Percentiles rank a stretch among this genome's conserved stretches.
These are phyloP conservation scores for Hibiscus syriacus DNA, from an alignment of 345 rosid species.

Conservation along the genomic window DNA sequence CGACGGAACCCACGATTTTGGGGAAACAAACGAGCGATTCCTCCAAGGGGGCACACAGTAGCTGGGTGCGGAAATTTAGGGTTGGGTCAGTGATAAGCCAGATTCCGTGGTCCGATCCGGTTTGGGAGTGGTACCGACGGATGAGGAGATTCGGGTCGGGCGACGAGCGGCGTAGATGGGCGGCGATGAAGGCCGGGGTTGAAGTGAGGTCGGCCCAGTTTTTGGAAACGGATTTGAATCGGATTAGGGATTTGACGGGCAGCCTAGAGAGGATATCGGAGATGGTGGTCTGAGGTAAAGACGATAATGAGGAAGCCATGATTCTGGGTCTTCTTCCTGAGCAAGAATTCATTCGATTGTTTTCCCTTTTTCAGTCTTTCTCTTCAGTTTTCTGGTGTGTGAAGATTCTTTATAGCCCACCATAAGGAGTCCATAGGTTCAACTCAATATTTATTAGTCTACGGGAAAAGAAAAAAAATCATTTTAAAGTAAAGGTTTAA, in stretches of 20 bases:
- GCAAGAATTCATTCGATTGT: constrained; percentile 8
- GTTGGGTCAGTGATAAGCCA: too few species aligned
- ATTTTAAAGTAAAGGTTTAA: too few species aligned
- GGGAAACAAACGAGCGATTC: constrained; percentile 8
- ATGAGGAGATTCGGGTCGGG: constrained; percentile 14
- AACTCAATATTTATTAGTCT: too few species aligned
- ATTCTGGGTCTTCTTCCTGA: constrained; percentile 14
- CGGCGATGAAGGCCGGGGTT: constrained; percentile 17
- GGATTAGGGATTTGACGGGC: constrained; percentile 29
- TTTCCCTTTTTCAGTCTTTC: not conserved
- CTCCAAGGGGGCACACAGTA: not conserved
- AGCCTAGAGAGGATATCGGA: constrained; percentile 23
- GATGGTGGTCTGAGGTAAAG: not conserved
- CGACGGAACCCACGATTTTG: constrained; percentile 30
- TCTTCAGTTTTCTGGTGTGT: not conserved
- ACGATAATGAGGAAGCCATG: not conserved
- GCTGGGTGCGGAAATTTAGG: not conserved
- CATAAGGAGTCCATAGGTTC: too few species aligned
- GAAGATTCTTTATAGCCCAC: too few species aligned
- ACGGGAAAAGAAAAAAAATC: too few species aligned
- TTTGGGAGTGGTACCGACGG: constrained; percentile 17
- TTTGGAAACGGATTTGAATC: constrained; percentile 34
- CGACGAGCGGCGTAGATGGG: constrained; percentile 27
- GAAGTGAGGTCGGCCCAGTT: constrained; percentile 20
- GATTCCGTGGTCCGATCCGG: not conserved